phyloP scores from a whole-genome alignment of 257 asterid species.

The Gynochthodes officinalis region DNA sequence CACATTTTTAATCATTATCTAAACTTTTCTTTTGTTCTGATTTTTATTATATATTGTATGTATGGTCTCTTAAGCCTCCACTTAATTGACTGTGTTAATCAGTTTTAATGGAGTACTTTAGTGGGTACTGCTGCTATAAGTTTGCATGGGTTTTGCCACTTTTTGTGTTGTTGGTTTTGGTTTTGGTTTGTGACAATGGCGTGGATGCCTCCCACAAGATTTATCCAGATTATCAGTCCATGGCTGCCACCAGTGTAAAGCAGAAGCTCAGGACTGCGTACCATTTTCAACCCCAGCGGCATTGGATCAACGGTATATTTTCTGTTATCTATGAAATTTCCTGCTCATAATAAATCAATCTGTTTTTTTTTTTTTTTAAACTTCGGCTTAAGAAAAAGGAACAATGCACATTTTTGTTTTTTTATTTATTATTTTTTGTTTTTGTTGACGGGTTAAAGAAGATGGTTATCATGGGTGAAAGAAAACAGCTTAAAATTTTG shows the following conservation, averaged over 20 bases:
- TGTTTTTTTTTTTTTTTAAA: too few species aligned
- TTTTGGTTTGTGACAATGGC: neutral
- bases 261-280: neutral
- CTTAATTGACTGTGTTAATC: too few species aligned
- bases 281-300: constrained; percentile 1
- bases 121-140: neutral
- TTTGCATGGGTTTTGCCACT: neutral
- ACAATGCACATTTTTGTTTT: too few species aligned
- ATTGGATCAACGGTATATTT: constrained; percentile 10
- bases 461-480: too few species aligned
- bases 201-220: neutral
- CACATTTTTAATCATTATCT: too few species aligned
- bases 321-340: neutral
- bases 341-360: neutral
- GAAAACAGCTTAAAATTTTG: too few species aligned
- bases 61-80: too few species aligned
- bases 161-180: neutral
- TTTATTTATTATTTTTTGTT: too few species aligned
- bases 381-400: too few species aligned
- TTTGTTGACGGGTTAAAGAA: too few species aligned
- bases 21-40: too few species aligned
- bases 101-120: neutral
- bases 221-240: neutral
- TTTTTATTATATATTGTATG: too few species aligned
- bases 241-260: neutral